Evolutionary conservation across 441 rosid species (phyloP).

Genomic region (Pelargonium cotyledonis): DNA sequence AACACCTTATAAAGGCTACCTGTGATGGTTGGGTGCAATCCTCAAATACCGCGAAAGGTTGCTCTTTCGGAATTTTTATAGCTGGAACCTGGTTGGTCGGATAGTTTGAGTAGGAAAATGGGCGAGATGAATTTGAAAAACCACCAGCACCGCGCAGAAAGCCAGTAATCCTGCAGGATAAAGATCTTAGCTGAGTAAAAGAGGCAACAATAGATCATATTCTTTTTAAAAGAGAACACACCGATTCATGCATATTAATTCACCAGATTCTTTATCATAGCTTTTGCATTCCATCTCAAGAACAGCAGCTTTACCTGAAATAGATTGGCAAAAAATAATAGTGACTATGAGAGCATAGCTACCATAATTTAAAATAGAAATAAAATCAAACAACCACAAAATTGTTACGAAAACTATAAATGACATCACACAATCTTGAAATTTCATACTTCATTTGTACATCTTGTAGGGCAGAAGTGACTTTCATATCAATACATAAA

Average conservation of each 20-base stretch:
- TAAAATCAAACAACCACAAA: background rate
- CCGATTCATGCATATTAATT: conserved; percentile 76
- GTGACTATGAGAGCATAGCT: background rate
- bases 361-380: background rate
- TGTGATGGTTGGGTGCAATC: conserved; percentile 72
- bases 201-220: conserved; percentile 9
- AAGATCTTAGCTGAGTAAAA: conserved; percentile 18
- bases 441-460: background rate
- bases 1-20: conserved; percentile 44
- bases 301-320: conserved; percentile 84
- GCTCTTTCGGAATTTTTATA: conserved; percentile 58
- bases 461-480: background rate
- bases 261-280: conserved; percentile 66
- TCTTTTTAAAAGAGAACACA: conserved; percentile 23
- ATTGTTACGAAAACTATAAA: background rate
- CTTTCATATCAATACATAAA: background rate
- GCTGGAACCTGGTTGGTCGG: conserved; percentile 47
- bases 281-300: conserved; percentile 70
- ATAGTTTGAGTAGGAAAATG: conserved; percentile 68
- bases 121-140: conserved; percentile 64
- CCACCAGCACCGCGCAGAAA: conserved; percentile 85
- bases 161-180: conserved; percentile 46
- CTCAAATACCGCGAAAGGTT: conserved; percentile 54
- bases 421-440: background rate
- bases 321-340: conserved; percentile 17